These are phyloP conservation scores for Penicillium verrucosum DNA, from an alignment of 2,329 filamentous ascomycete genomes.

Conservation along the genomic window DNA sequence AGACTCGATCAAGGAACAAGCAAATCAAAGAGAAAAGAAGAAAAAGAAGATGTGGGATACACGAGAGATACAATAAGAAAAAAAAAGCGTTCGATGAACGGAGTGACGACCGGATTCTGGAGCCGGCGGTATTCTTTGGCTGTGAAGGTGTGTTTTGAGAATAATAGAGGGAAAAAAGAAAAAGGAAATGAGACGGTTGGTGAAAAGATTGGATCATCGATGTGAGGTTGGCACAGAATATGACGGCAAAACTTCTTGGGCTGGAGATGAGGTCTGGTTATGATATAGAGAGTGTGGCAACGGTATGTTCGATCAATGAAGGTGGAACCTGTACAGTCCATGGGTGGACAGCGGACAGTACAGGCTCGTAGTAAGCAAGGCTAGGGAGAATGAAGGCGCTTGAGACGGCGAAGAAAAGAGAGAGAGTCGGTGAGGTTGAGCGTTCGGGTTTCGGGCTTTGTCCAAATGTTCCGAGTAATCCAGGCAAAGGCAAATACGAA, in stretches of 20 bases:
- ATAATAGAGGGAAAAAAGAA: neutral
- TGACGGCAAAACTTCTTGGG: conserved; percentile 8
- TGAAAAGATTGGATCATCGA: neutral
- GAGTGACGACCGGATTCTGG: neutral
- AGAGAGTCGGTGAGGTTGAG: neutral
- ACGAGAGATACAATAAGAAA: conserved; percentile 3
- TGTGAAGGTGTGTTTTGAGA: neutral
- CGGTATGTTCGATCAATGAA: conserved; percentile 8
- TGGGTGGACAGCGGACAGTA: neutral
- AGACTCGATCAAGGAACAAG: neutral
- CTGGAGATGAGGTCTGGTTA: neutral
- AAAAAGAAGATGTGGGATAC: neutral
- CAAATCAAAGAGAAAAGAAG: neutral
- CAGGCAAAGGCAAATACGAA: neutral
- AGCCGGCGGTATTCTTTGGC: neutral
- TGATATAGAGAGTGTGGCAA: conserved; percentile 12
- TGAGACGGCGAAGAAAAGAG: neutral
- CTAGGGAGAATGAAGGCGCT: neutral
- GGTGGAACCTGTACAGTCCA: neutral
- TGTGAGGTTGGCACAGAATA: conserved; percentile 1
- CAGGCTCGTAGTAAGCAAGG: neutral
- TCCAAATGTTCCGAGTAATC: neutral
- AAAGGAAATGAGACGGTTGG: conserved; percentile 2
- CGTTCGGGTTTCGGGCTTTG: neutral
- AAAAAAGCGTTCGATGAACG: conserved; percentile 5